Evolutionary conservation across 2,329 filamentous ascomycete genomes (phyloP), one percentile per base, ranked within the genome.

Genomic region (Paramyrothecium sp.): DNA sequence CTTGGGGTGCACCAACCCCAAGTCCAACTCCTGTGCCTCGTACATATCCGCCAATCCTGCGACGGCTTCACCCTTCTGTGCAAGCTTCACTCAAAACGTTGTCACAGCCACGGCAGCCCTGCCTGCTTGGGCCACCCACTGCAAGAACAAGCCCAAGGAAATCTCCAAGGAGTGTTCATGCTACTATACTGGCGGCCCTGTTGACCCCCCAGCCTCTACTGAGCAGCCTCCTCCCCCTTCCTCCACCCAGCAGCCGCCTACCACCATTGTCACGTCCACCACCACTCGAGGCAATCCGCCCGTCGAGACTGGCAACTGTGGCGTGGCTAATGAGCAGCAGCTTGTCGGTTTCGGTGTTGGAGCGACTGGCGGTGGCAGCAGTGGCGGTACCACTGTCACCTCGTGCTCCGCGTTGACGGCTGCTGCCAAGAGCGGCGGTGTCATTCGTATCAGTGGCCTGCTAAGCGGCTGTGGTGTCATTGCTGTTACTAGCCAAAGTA

Each of bases 361-460:
- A n/a, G 77, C 77, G 0, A 81, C 76, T 8, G 79, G 79, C 58
- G 79, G 79, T 51, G 71, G 73, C 10, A 75, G 73, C 52, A 79
- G 77, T 4, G 66, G 67, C 16, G 73, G 72, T 7, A 76, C 74
- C 11, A 80, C 76, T 1, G 80, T 81, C 17, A 78, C 75, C 2
- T 74, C 75, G 49, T 75, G 78, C 65, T 70, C 74, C 8, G 73
- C 72, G 22, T 72, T 81, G 56, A 67, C 65, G 3, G 65, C 70
- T 7, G 76, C 76, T 48, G 73, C 72, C 33, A 61, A 67, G 3
- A 67, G 66, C 16, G 71, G 75, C 7, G 73, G 73, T 46, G 78
- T 82, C 53, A 71, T 80, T 51, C 71, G 75, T 56, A 68, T 82
- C 59, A 72, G 73, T 20, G 78, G 78, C 22, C 68, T 71, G 44